Conservation (phyloP, 306 rosid genomes). For the Argentina anserina region DNA sequence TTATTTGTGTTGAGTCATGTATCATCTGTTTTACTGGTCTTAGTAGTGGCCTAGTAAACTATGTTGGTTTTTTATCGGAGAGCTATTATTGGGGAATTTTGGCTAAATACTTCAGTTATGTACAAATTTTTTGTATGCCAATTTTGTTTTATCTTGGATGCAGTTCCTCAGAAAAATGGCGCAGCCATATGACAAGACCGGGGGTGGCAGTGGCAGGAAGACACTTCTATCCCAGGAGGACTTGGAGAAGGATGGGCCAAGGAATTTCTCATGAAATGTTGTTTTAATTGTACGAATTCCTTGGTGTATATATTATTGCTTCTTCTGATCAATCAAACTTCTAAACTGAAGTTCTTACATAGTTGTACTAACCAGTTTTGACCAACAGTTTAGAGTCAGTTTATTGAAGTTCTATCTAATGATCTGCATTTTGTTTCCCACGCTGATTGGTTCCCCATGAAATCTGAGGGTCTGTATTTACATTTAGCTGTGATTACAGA, state of each 20-base stretch:
- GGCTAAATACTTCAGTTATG: neutral
- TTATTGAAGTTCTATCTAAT: neutral
- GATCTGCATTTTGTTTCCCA: neutral
- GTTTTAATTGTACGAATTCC: constrained; percentile 8
- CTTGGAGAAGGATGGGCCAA: constrained; percentile 63
- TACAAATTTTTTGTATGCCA: neutral
- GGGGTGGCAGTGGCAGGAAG: constrained; percentile 58
- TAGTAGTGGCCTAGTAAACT: neutral
- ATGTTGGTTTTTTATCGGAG: too few relatives aligned
- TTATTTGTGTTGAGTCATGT: neutral
- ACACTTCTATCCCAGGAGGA: constrained; percentile 79
- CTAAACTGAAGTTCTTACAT: neutral
- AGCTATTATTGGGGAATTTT: neutral
- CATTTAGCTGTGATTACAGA: neutral
- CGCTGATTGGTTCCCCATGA: neutral
- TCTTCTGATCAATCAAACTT: neutral
- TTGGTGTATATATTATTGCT: neutral
- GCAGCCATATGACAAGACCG: constrained; percentile 85
- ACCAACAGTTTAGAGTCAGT: neutral
- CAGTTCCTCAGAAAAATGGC: constrained; percentile 98
- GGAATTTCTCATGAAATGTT: constrained; percentile 49
- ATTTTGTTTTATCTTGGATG: constrained; percentile 20
- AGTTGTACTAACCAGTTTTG: constrained; percentile 1
- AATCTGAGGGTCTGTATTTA: neutral
- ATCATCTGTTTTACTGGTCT: neutral